These are phyloP conservation scores for Trametes polyzona DNA, from an alignment of 1,284 basidiomycete species.

Conservation along the genomic window DNA sequence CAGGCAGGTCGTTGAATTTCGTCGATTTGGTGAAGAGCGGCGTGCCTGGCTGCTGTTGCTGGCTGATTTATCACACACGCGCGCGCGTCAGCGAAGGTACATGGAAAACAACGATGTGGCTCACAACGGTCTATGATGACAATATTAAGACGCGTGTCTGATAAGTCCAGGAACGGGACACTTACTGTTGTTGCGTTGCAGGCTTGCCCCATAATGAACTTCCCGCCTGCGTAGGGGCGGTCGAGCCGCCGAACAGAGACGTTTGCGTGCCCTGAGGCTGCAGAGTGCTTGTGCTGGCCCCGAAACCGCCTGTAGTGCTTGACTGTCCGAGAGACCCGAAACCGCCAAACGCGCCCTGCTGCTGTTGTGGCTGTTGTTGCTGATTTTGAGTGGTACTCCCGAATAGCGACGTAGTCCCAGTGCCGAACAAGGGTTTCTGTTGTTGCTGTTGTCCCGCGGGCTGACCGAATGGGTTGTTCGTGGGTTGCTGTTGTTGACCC, in stretches of 20 bases:
- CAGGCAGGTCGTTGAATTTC: conserved; percentile 84
- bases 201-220: conserved; percentile 22
- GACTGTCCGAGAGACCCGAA: conserved; percentile 10
- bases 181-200: conserved; percentile 31
- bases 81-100: background rate
- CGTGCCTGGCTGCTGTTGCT: conserved; percentile 40
- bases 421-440: conserved; percentile 20
- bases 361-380: conserved; percentile 22
- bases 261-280: conserved; percentile 21
- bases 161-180: conserved; percentile 1
- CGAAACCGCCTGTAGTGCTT: background rate
- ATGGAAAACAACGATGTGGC: background rate
- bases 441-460: conserved; percentile 21
- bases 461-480: conserved; percentile 22
- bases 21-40: conserved; percentile 72
- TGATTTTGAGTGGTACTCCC: conserved; percentile 21
- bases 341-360: conserved; percentile 20
- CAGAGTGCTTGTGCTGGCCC: background rate
- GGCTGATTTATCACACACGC: background rate
- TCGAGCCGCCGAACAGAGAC: conserved; percentile 22
- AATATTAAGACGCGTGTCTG: background rate
- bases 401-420: conserved; percentile 13
- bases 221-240: conserved; percentile 9
- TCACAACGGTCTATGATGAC: background rate
- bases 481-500: conserved; percentile 16